These are phyloP conservation scores for Acacia confusa DNA, from an alignment of 306 rosid genomes.

Conservation along the genomic window DNA sequence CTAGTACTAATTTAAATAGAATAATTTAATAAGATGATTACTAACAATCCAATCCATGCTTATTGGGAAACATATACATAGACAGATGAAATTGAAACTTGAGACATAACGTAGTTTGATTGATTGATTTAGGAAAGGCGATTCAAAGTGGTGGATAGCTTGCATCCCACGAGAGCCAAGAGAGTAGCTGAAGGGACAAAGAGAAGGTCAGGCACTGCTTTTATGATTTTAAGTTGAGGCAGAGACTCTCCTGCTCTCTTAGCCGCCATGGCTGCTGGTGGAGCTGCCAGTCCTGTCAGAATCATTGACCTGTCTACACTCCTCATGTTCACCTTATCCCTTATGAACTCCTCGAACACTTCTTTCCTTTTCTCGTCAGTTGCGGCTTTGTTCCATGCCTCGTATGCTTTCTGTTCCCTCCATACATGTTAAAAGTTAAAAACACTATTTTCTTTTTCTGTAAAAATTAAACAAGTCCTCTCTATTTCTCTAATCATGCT, in stretches of 20 bases:
- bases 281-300: conserved; percentile 59
- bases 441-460: too few species aligned
- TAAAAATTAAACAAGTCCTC: too few species aligned
- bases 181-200: conserved; percentile 68
- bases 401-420: conserved; percentile 28
- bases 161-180: conserved; percentile 50
- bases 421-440: background rate
- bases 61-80: background rate
- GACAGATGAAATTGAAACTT: background rate
- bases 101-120: background rate
- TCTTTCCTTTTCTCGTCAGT: background rate
- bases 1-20: background rate
- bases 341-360: conserved; percentile 31
- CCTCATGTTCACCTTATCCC: conserved; percentile 34
- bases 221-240: conserved; percentile 46
- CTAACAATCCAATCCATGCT: background rate
- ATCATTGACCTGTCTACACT: conserved; percentile 45
- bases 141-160: conserved; percentile 32
- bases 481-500: background rate
- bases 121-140: background rate
- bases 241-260: conserved; percentile 54
- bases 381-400: conserved; percentile 10
- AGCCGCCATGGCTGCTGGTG: conserved; percentile 64
- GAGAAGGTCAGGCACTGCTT: conserved; percentile 60
- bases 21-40: background rate